Conservation (phyloP, 805 yeast genomes). For the Vanderwaltozyma yarrowii region DNA sequence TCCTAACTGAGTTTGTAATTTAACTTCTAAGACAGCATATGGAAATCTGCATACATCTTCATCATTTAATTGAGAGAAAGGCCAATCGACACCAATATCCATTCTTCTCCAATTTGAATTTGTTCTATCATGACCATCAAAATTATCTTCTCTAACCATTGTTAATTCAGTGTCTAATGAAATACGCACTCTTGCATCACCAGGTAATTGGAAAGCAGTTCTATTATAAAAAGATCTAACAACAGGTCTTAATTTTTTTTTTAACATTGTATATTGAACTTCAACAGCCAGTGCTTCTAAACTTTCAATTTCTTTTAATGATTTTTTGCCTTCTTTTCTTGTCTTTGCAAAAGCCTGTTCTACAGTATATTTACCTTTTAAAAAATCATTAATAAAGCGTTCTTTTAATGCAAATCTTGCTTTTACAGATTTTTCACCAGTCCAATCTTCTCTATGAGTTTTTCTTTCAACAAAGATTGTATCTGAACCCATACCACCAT, state of each 20-base stretch:
- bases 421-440: slow-evolving; percentile 98
- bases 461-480: slow-evolving; percentile 93
- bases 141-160: slow-evolving; percentile 97
- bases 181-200: slow-evolving; percentile 98
- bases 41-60: slow-evolving; percentile 89
- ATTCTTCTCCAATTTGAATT: slow-evolving; percentile 94
- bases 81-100: slow-evolving; percentile 97
- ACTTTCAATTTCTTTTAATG: slow-evolving; percentile 77
- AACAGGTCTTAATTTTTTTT: slow-evolving; percentile 82
- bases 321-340: slow-evolving; percentile 86
- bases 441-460: slow-evolving; percentile 99
- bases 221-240: slow-evolving; percentile 94
- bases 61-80: slow-evolving; percentile 77
- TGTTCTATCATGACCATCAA: slow-evolving; percentile 87
- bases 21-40: slow-evolving; percentile 94
- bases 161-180: slow-evolving; percentile 93
- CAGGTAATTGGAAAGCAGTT: slow-evolving; percentile 98
- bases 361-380: slow-evolving; percentile 78
- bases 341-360: slow-evolving; percentile 84
- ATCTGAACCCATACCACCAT: slow-evolving; percentile 93
- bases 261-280: slow-evolving; percentile 81
- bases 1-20: slow-evolving; percentile 93
- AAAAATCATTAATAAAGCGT: slow-evolving; percentile 74
- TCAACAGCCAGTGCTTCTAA: slow-evolving; percentile 88
- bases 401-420: slow-evolving; percentile 93